These are phyloP conservation scores for Pichia manshurica DNA, from an alignment of 805 yeast species.

Conservation along the genomic window DNA sequence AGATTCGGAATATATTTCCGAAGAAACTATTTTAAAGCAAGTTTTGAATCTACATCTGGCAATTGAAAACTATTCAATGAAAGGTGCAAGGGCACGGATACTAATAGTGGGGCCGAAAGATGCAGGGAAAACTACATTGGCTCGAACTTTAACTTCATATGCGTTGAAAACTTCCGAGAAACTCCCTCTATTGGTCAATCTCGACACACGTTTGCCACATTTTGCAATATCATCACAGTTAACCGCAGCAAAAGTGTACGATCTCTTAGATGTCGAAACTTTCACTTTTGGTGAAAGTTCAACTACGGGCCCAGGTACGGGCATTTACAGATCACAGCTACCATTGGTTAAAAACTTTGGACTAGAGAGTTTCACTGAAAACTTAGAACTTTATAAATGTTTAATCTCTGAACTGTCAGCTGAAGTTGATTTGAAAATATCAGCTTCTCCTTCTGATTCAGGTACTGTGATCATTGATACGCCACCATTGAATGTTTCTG, in stretches of 20 bases:
- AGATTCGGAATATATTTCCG: constrained; percentile 57
- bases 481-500: constrained; percentile 53
- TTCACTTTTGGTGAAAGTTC: constrained; percentile 70
- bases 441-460: constrained; percentile 8
- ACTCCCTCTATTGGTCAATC: constrained; percentile 66
- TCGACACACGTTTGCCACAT: constrained; percentile 61
- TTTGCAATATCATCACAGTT: constrained; percentile 70
- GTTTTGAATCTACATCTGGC: constrained; percentile 72
- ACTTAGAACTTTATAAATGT: constrained; percentile 47
- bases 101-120: constrained; percentile 66
- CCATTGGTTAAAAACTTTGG: constrained; percentile 85
- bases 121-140: constrained; percentile 74
- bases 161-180: constrained; percentile 54
- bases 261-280: constrained; percentile 67
- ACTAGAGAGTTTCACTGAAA: constrained; percentile 50
- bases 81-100: constrained; percentile 42
- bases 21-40: constrained; percentile 48
- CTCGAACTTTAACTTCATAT: constrained; percentile 66
- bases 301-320: constrained; percentile 74
- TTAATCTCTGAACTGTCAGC: constrained; percentile 25
- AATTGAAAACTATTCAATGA: constrained; percentile 46
- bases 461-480: constrained; percentile 68
- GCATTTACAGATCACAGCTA: constrained; percentile 76
- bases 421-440: constrained; percentile 11
- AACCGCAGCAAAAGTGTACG: constrained; percentile 79